These are phyloP conservation scores for Penicilliopsis zonata DNA, from an alignment of 495 filamentous ascomycete genomes.

Conservation along the genomic window DNA sequence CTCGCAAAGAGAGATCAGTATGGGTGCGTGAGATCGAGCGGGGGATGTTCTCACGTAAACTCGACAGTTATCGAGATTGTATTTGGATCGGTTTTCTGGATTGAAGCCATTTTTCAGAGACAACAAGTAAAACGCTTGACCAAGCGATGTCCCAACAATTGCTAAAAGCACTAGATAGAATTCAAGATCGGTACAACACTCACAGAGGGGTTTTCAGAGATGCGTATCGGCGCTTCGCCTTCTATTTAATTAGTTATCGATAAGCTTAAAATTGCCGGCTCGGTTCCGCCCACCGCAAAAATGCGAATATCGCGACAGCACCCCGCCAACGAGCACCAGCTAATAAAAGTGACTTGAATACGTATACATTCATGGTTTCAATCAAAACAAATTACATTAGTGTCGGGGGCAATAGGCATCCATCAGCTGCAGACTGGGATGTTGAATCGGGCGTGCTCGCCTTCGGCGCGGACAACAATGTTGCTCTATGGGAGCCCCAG, in stretches of 20 bases:
- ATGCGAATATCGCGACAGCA: too few species aligned
- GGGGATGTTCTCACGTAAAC: slow-evolving; percentile 49
- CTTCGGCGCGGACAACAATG: slow-evolving; percentile 78
- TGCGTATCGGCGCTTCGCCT: neutral
- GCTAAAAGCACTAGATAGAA: neutral
- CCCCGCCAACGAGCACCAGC: too few species aligned
- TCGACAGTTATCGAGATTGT: slow-evolving; percentile 51
- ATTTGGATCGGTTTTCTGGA: slow-evolving; percentile 2
- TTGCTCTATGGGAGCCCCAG: slow-evolving; percentile 78
- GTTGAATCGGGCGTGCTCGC: slow-evolving; percentile 58
- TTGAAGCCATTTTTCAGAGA: neutral
- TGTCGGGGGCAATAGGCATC: slow-evolving; percentile 81
- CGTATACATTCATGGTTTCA: slow-evolving; percentile 24
- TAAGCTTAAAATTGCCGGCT: slow-evolving; percentile 24
- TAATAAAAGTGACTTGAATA: neutral
- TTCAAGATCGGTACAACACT: slow-evolving; percentile 1
- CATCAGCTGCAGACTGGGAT: slow-evolving; percentile 86
- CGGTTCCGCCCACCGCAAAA: neutral
- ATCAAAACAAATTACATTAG: slow-evolving; percentile 55
- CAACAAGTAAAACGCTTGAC: neutral
- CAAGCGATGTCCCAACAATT: too few species aligned
- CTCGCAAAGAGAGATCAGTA: slow-evolving; percentile 7
- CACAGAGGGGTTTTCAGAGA: slow-evolving; percentile 9
- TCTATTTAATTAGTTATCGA: too few species aligned
- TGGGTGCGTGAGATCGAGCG: slow-evolving; percentile 2